These are phyloP conservation scores for Aurantiochytrium sp. DNA, from an alignment of 108 stramenopile species.

Conservation along the genomic window DNA sequence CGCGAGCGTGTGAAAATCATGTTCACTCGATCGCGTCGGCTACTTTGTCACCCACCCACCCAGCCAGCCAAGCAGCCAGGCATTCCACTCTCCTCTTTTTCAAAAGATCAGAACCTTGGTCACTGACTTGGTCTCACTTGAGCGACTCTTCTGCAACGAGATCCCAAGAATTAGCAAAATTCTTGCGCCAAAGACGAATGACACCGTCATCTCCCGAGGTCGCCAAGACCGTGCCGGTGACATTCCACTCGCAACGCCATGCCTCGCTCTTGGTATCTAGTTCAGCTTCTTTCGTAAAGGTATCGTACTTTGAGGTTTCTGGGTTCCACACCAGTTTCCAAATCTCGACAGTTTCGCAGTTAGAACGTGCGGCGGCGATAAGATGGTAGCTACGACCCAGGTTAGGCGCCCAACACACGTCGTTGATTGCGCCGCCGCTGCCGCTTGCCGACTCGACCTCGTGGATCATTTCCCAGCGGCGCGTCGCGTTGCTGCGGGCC, in stretches of 20 bases:
- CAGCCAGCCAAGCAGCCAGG: too few relatives aligned
- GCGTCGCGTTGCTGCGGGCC: constrained; percentile 52
- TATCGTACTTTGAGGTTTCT: not conserved
- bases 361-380: constrained; percentile 49
- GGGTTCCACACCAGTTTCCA: constrained; percentile 12
- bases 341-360: not conserved
- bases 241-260: constrained; percentile 75
- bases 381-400: constrained; percentile 78
- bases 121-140: not conserved
- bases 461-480: constrained; percentile 58
- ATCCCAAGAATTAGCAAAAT: not conserved
- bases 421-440: constrained; percentile 48
- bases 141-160: not conserved
- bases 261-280: constrained; percentile 14
- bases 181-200: constrained; percentile 49
- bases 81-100: too few relatives aligned
- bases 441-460: constrained; percentile 19
- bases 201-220: constrained; percentile 69
- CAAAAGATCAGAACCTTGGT: too few relatives aligned
- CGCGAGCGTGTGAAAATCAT: too few relatives aligned
- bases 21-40: too few relatives aligned
- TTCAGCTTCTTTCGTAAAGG: not conserved
- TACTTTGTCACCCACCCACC: too few relatives aligned
- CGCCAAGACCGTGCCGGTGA: constrained; percentile 80
- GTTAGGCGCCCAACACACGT: constrained; percentile 88